Base-by-base conservation (phyloP, 148 eudicot species). In the Amaranthus cruentus region DNA sequence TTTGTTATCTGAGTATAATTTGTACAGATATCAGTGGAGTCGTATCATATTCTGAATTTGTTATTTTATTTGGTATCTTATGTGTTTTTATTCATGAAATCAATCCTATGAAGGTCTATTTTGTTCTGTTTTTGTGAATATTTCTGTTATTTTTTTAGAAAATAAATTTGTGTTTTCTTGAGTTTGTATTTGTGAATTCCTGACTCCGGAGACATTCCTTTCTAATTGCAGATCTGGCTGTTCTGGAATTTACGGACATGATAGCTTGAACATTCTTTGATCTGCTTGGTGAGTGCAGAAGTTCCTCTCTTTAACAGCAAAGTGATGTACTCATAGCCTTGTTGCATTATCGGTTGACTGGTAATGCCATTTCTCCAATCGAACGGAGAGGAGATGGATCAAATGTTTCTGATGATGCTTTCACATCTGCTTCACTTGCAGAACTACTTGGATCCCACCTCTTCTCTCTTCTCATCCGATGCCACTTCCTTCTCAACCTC, bases 371-470 rank as follows among this genome's bases (percentile, higher is more conserved):
- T n/a, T 14, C 38, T 13, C 51, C 21, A 4, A 47, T 4, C 0
- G 52, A 69, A 64, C 43, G 48, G 14, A 62, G 55, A 67, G 65
- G 61, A 4, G 61, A 92, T 92, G 98, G 96, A 93, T 79, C 84
- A 87, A 57, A 83, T 90, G 0, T 89, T 93, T 74, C 69, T 93
- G 57, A 68, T 90, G 7, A 90, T 90, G 92, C 86, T 93, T 0
- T 82, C 98, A 5, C 87, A 89, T 72, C 90, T 93, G 49, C 91
- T 93, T 72, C 96, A 93, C 84, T 87, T 92, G 52, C 96, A 90
- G 62, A 90, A 82, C 83, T 81, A 90, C 84, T 89, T 92, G 4
- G 97, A 92, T 75, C 97, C 97, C 15, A 84, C 91, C 73, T 80
- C 91, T 67, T 84, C 96, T 43, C 87, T 84, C 79, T 85, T 83